Conservation (phyloP, 2,329 filamentous ascomycete species). For the Didymella pomorum region DNA sequence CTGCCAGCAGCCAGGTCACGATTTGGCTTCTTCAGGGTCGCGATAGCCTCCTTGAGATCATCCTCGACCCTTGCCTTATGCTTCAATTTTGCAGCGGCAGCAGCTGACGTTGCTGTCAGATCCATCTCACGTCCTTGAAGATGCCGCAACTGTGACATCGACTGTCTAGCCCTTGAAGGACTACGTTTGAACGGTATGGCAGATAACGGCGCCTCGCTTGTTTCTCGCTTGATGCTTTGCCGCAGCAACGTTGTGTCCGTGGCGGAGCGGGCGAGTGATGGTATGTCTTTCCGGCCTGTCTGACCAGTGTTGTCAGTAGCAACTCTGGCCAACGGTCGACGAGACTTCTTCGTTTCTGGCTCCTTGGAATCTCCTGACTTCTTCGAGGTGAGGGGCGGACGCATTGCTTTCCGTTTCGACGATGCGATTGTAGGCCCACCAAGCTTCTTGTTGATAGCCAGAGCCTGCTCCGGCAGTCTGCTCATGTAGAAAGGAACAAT, state of each 20-base stretch:
- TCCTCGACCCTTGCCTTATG: constrained; percentile 73
- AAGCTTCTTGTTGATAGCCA: constrained; percentile 75
- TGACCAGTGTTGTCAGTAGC: constrained; percentile 63
- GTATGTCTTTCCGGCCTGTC: constrained; percentile 61
- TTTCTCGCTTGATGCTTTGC: constrained; percentile 72
- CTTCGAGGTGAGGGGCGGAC: constrained; percentile 44
- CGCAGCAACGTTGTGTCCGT: constrained; percentile 65
- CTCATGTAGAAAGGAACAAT: constrained; percentile 83
- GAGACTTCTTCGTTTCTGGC: constrained; percentile 52
- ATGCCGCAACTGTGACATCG: constrained; percentile 54
- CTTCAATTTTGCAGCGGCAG: constrained; percentile 65
- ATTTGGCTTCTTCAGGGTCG: constrained; percentile 77
- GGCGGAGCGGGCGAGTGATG: constrained; percentile 73
- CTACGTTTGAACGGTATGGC: constrained; percentile 60
- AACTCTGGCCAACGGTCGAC: constrained; percentile 67
- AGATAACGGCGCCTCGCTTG: constrained; percentile 66
- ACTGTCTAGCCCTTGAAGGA: constrained; percentile 47
- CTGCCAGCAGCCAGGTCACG: constrained; percentile 72
- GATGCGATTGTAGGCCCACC: constrained; percentile 74
- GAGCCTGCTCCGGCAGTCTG: constrained; percentile 75
- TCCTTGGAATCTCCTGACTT: constrained; percentile 53
- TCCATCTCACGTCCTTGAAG: constrained; percentile 63
- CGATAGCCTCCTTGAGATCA: constrained; percentile 77
- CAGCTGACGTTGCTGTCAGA: constrained; percentile 60
- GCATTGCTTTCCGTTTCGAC: constrained; percentile 57